Percentiles rank a stretch among this genome's conserved stretches.
Evolutionary conservation across 768 basidiomycete genomes (phyloP).

Genomic region (Agaricus subrufescens): DNA sequence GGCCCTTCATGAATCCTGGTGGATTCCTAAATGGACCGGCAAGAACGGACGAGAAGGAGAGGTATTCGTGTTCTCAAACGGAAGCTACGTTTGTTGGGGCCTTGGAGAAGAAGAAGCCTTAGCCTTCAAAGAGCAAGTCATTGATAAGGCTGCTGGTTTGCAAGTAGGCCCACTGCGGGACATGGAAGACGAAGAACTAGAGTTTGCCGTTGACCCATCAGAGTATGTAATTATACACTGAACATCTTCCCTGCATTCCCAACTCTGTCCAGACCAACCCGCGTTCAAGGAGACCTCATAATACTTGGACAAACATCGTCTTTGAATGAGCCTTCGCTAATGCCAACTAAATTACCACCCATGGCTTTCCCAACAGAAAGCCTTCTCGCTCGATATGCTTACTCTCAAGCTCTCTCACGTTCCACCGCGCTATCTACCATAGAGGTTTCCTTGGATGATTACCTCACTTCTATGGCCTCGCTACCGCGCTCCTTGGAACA

Average conservation of each 20-base stretch:
- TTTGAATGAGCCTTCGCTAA: slow-evolving; percentile 46
- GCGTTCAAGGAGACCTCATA: slow-evolving; percentile 88
- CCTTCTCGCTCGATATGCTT: slow-evolving; percentile 83
- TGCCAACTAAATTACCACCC: slow-evolving; percentile 40
- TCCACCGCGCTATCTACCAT: slow-evolving; percentile 84
- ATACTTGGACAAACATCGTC: slow-evolving; percentile 72
- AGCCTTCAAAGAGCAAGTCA: slow-evolving; percentile 59
- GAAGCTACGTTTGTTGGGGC: slow-evolving; percentile 90
- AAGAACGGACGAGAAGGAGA: slow-evolving; percentile 61
- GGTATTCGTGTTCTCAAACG: slow-evolving; percentile 84
- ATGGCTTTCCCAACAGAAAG: slow-evolving; percentile 65
- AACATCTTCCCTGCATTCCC: background rate
- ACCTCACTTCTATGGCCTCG: slow-evolving; percentile 76
- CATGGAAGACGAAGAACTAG: slow-evolving; percentile 84
- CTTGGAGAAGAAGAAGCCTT: slow-evolving; percentile 70
- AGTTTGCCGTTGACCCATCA: slow-evolving; percentile 86
- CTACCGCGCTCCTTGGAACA: slow-evolving; percentile 72
- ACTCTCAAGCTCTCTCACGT: slow-evolving; percentile 86
- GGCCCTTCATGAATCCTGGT: slow-evolving; percentile 72
- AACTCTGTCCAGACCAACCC: slow-evolving; percentile 55
- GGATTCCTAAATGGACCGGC: slow-evolving; percentile 66
- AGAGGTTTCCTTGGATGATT: slow-evolving; percentile 80
- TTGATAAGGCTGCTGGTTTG: slow-evolving; percentile 46
- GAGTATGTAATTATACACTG: slow-evolving; percentile 45
- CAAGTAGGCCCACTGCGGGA: slow-evolving; percentile 64